phyloP scores from a whole-genome alignment of 495 filamentous ascomycete species.

The Hapsidospora chrysogenum region DNA sequence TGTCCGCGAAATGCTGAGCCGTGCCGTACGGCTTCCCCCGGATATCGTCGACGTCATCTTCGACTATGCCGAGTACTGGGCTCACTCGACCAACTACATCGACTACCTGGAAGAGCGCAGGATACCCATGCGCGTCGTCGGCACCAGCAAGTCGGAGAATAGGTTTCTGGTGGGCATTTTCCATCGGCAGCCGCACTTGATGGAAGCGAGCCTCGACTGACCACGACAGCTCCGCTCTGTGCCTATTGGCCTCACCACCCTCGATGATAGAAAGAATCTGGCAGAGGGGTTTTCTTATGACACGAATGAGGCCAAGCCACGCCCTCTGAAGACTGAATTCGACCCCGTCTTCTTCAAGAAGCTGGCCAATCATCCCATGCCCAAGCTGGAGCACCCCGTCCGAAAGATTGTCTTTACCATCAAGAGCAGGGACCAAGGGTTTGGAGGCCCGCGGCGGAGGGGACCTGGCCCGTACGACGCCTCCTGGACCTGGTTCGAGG shows the following conservation, averaged over 20 bases:
- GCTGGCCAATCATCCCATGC: constrained; percentile 12
- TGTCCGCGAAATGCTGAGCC: constrained; percentile 24
- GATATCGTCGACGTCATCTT: constrained; percentile 54
- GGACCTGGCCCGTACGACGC: constrained; percentile 30
- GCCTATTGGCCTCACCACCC: constrained; percentile 21
- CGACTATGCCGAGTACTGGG: constrained; percentile 60
- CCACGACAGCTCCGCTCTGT: constrained; percentile 19
- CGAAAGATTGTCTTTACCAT: constrained; percentile 50
- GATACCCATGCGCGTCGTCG: constrained; percentile 4
- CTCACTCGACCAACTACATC: constrained; percentile 21
- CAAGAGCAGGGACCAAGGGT: constrained; percentile 51
- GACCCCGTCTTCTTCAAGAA: constrained; percentile 12
- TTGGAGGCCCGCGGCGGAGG: constrained; percentile 13
- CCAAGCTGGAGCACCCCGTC: constrained; percentile 22
- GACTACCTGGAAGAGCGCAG: constrained; percentile 5
- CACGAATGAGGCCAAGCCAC: constrained; percentile 5
- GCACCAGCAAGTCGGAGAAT: constrained; percentile 12
- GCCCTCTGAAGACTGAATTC: constrained; percentile 13
- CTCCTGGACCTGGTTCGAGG: constrained; percentile 61
- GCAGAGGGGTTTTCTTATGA: constrained; percentile 3
- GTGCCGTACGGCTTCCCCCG: constrained; percentile 28
- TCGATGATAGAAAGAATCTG: neutral
- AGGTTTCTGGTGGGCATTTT: constrained; percentile 23
- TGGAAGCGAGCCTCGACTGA: neutral
- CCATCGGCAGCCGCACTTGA: neutral